phyloP scores from a whole-genome alignment of 805 yeast species.

The Candida khao-thaluensis region DNA sequence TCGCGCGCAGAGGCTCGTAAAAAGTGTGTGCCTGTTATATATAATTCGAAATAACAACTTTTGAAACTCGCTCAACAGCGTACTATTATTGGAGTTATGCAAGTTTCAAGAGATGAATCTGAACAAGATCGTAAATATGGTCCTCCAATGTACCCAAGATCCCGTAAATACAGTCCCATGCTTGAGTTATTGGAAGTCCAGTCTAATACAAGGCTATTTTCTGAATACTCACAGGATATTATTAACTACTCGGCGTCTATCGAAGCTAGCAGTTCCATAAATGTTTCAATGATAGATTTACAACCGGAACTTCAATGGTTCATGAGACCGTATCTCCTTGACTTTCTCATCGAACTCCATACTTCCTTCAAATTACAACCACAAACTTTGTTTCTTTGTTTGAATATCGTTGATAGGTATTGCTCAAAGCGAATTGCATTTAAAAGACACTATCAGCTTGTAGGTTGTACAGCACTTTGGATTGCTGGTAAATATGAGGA shows the following conservation, averaged over 20 bases:
- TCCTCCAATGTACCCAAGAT: constrained; percentile 28
- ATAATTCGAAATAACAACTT: neutral
- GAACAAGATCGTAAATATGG: constrained; percentile 9
- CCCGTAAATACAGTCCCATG: constrained; percentile 38
- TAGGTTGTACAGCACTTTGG: constrained; percentile 49
- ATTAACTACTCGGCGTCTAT: constrained; percentile 37
- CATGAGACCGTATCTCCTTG: constrained; percentile 46
- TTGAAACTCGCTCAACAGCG: neutral
- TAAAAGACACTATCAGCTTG: constrained; percentile 47
- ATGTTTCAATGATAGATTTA: constrained; percentile 49
- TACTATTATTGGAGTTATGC: neutral
- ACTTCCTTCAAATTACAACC: constrained; percentile 42
- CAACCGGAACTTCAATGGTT: constrained; percentile 51
- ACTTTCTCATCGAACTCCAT: constrained; percentile 44
- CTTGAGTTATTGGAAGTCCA: constrained; percentile 46
- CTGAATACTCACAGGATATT: constrained; percentile 45
- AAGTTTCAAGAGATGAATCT: neutral
- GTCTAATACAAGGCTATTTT: constrained; percentile 20
- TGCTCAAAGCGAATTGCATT: constrained; percentile 47
- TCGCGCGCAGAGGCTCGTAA: neutral
- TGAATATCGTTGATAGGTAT: constrained; percentile 46
- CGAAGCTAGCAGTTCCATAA: constrained; percentile 43
- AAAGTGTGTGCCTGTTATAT: neutral
- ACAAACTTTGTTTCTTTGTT: constrained; percentile 42
- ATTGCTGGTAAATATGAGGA: constrained; percentile 56